Base-by-base conservation (phyloP, 2,329 filamentous ascomycete genomes). In the Pseudohalonectria lignicola region DNA sequence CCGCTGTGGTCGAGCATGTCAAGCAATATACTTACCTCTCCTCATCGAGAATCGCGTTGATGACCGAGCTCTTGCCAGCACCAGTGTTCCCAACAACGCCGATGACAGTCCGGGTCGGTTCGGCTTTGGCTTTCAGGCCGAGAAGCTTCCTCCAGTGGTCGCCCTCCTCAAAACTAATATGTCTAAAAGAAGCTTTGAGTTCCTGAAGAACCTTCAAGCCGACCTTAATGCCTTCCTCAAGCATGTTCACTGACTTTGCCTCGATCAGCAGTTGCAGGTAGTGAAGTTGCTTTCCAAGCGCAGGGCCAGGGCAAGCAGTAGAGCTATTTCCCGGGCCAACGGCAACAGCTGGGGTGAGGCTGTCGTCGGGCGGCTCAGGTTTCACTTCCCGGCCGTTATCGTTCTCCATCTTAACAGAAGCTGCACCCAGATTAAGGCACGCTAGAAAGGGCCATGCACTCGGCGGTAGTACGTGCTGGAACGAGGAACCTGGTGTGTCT, bases 21-120 rank as follows among this genome's bases (percentile, higher is more conserved):
- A 9, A 55, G 48, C 40, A 68, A 61, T 0, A 79, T 54, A 2
- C 62, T 49, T 1, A 53, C 64, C 62, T 11, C 45, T 79, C 72
- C 45, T 80, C 71, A 21, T 79, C 74, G 0, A 79, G 58, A 26
- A 81, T 49, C 0, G 76, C 75, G 47, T 80, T 81, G 51, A 81
- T 77, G 0, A 79, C 58, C 2, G 69, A 74, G 16, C 66, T 74
- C 48, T 81, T 82, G 0, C 76, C 76, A 2, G 71, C 68, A 0
- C 76, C 75, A 0, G 77, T 80, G 39, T 69, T 73, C 1, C 76
- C 76, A 4, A 76, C 66, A 1, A 81, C 68, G 6, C 74, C 75
- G 15, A 79, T 61, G 0, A 79, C 60, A 2, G 63, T 64, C 20
- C 52, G 56, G 3, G 47, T 46, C 0, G 79, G 55, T 42, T 80